phyloP scores from a whole-genome alignment of 805 yeast species.

The Lipomyces mesembrius region DNA sequence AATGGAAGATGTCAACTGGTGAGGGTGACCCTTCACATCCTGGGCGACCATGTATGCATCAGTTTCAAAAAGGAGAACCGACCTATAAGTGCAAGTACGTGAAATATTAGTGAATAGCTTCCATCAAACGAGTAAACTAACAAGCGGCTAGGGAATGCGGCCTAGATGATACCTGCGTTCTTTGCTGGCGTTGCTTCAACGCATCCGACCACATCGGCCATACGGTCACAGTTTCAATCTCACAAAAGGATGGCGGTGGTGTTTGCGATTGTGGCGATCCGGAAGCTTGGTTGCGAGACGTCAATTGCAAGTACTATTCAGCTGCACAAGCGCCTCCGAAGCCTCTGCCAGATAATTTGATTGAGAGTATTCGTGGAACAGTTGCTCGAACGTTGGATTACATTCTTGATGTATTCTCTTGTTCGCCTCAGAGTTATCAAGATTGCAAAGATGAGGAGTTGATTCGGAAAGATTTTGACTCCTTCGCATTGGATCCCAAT shows the following conservation, averaged over 20 bases:
- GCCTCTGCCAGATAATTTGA: slow-evolving; percentile 54
- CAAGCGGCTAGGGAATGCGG: slow-evolving; percentile 53
- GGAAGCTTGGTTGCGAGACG: slow-evolving; percentile 71
- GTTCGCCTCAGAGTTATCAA: slow-evolving; percentile 38
- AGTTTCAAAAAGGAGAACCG: slow-evolving; percentile 78
- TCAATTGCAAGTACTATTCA: slow-evolving; percentile 55
- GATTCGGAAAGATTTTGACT: slow-evolving; percentile 23
- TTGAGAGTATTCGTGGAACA: slow-evolving; percentile 48
- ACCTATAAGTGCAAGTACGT: slow-evolving; percentile 65
- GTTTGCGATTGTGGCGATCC: slow-evolving; percentile 90
- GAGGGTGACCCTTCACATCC: slow-evolving; percentile 53
- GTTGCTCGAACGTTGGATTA: slow-evolving; percentile 60
- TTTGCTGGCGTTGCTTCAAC: slow-evolving; percentile 77
- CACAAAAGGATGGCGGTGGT: slow-evolving; percentile 67
- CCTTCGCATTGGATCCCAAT: slow-evolving; percentile 48
- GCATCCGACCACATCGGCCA: slow-evolving; percentile 74
- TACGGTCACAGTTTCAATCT: slow-evolving; percentile 64
- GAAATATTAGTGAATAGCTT: background rate
- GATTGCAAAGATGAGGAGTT: slow-evolving; percentile 17
- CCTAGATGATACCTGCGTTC: slow-evolving; percentile 79
- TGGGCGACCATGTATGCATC: slow-evolving; percentile 73
- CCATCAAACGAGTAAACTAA: background rate
- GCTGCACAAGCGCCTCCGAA: slow-evolving; percentile 39
- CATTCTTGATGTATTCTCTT: slow-evolving; percentile 57
- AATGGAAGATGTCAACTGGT: slow-evolving; percentile 36